Conservation (phyloP, 2,329 filamentous ascomycete genomes). For the Claviceps sorghi region DNA sequence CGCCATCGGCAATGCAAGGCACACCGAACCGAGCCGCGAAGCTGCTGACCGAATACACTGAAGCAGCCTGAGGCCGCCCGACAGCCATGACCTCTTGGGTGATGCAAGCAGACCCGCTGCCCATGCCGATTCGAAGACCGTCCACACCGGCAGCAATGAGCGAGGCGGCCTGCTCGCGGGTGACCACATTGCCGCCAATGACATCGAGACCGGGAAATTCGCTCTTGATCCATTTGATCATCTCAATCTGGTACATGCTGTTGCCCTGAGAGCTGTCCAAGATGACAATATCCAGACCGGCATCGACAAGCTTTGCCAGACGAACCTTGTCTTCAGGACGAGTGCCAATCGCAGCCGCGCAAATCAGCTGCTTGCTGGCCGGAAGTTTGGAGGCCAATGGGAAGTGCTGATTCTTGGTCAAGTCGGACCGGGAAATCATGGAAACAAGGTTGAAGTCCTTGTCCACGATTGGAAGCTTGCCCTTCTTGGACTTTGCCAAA, state of each 20-base stretch:
- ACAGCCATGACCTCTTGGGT: conserved; percentile 99
- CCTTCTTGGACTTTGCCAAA: conserved; percentile 91
- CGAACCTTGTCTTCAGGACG: conserved; percentile 83
- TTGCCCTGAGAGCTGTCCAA: conserved; percentile 96
- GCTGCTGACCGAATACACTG: conserved; percentile 75
- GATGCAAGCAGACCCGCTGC: conserved; percentile 93
- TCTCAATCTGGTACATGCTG: conserved; percentile 96
- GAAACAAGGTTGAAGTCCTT: conserved; percentile 72
- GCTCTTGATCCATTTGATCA: conserved; percentile 92
- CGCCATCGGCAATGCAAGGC: conserved; percentile 93
- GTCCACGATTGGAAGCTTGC: conserved; percentile 90
- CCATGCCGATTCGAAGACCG: conserved; percentile 96
- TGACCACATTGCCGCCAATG: conserved; percentile 97
- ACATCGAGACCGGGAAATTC: conserved; percentile 79
- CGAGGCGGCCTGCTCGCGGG: conserved; percentile 82
- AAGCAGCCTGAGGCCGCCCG: conserved; percentile 84
- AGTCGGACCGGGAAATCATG: conserved; percentile 81
- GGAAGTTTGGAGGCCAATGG: conserved; percentile 91
- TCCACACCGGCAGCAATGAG: conserved; percentile 91
- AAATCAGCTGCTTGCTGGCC: conserved; percentile 93
- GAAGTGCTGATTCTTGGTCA: conserved; percentile 98
- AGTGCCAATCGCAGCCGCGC: conserved; percentile 88
- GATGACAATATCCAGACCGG: conserved; percentile 87
- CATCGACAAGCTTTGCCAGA: conserved; percentile 77
- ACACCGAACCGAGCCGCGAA: conserved; percentile 92